A percentile compares a stretch with the other conserved stretches of the same genome.
Conservation (phyloP, 352 stramenopile genomes). For the Phytophthora boehmeriae region DNA sequence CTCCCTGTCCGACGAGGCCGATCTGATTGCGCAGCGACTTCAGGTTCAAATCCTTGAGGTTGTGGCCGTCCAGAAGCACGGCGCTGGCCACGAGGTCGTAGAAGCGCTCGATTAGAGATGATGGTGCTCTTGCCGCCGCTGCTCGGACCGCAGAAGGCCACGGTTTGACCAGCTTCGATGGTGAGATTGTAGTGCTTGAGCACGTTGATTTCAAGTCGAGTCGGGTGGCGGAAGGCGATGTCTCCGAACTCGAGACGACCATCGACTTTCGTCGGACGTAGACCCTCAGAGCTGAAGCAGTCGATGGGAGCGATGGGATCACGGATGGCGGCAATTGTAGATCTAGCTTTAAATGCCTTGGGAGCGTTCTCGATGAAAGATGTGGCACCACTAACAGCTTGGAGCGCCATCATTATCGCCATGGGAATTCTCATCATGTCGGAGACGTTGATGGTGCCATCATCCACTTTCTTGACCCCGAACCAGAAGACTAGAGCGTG, state of each 20-base stretch:
- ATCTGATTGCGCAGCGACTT: no score
- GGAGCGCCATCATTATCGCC: conserved; percentile 42
- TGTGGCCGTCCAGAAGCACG: no score
- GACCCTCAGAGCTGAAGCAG: conserved; percentile 21
- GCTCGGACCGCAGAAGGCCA: no score
- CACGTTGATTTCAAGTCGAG: neutral
- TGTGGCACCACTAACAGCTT: conserved; percentile 25
- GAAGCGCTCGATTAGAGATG: no score
- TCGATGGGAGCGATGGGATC: conserved; percentile 36
- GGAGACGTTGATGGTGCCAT: conserved; percentile 38
- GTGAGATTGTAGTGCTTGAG: no score
- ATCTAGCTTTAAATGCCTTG: conserved; percentile 60
- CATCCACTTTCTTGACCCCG: conserved; percentile 42
- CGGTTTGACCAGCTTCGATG: no score
- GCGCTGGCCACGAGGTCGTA: no score
- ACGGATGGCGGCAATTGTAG: conserved; percentile 31
- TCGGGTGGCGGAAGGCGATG: neutral
- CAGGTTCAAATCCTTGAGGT: neutral
- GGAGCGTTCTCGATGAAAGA: conserved; percentile 48
- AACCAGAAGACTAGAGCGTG: conserved; percentile 65
- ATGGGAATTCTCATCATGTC: conserved; percentile 47
- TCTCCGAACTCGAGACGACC: neutral
- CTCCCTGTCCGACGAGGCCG: no score
- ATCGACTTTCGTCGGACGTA: neutral
- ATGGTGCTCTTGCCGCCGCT: no score